Percentiles rank a stretch among this genome's conserved stretches.
Conservation (phyloP, 2,329 filamentous ascomycete species). For the Sarocladium kiliense region DNA sequence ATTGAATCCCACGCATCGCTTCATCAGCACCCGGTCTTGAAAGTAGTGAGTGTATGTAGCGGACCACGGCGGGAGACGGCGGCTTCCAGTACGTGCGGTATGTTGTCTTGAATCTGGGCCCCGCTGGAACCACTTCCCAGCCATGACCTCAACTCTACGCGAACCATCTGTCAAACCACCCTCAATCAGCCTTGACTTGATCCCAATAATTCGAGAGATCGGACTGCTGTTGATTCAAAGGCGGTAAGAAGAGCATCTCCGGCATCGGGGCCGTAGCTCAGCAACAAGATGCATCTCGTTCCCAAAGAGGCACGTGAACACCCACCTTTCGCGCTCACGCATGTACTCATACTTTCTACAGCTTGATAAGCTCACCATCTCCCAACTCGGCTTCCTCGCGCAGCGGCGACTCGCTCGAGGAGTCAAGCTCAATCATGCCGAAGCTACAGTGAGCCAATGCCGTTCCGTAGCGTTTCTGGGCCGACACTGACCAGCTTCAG, state of each 20-base stretch:
- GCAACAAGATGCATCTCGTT: conserved; percentile 38
- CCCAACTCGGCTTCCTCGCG: conserved; percentile 80
- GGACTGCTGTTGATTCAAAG: not conserved
- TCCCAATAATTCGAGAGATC: not conserved
- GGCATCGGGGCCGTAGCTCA: not conserved
- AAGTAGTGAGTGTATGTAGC: no score
- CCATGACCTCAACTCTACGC: not conserved
- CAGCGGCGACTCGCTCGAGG: conserved; percentile 85
- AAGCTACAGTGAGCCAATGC: conserved; percentile 63
- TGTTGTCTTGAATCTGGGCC: not conserved
- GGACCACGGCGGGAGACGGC: no score
- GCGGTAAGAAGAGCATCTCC: no score
- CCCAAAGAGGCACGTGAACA: conserved; percentile 40
- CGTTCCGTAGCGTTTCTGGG: no score
- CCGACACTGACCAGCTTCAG: conserved; percentile 29
- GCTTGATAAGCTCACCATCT: conserved; percentile 95
- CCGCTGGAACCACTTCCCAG: not conserved
- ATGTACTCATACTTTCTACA: conserved; percentile 31
- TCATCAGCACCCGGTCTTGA: not conserved
- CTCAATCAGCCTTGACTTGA: not conserved
- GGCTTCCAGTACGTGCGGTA: not conserved
- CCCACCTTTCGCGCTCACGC: not conserved
- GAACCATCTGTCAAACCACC: not conserved
- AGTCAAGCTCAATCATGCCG: conserved; percentile 82
- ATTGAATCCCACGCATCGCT: not conserved